Conservation (phyloP, 306 rosid genomes). For the Bauhinia variegata region DNA sequence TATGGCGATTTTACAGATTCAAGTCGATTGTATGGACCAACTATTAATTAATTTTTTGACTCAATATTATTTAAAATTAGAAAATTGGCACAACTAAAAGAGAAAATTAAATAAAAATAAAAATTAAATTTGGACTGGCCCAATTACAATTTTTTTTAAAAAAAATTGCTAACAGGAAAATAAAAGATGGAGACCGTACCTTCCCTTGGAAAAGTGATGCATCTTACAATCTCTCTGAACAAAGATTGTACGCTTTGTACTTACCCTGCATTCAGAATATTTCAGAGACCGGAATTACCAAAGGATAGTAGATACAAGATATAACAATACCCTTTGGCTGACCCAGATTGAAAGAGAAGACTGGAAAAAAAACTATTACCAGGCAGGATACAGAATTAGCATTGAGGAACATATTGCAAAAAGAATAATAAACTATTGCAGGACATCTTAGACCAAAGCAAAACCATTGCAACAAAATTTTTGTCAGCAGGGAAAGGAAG, state of each 20-base stretch:
- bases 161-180: no score
- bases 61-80: no score
- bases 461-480: neutral
- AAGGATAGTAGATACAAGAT: neutral
- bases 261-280: slow-evolving; percentile 64
- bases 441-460: neutral
- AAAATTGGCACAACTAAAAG: no score
- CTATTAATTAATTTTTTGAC: no score
- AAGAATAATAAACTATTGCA: neutral
- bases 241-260: slow-evolving; percentile 95
- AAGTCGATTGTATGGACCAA: no score
- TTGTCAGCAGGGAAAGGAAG: neutral
- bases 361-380: neutral
- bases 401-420: no score
- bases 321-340: no score
- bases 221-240: slow-evolving; percentile 95
- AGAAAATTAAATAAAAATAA: no score
- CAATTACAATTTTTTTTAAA: no score
- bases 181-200: slow-evolving; percentile 49
- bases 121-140: no score
- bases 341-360: neutral
- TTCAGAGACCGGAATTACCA: slow-evolving; percentile 33
- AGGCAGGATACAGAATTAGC: neutral
- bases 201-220: slow-evolving; percentile 91
- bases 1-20: neutral